Evolutionary conservation across 805 yeast species (phyloP), one percentile per base, ranked within the genome.

Genomic region (Saturnispora sanitii): DNA sequence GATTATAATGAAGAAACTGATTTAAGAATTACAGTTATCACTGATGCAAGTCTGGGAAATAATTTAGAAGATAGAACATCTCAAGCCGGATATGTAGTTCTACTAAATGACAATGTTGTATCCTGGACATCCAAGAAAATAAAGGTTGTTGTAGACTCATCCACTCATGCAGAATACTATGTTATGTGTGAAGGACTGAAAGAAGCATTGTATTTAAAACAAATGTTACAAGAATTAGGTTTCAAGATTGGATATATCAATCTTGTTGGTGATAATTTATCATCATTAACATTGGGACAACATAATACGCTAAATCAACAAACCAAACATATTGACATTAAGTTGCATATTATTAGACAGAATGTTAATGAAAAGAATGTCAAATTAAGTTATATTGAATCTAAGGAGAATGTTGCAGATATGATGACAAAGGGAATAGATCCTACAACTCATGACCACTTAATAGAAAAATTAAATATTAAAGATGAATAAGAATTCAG

Each of bases 271-370:
- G 27, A 30, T 19, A 30, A 23, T 26, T 18, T 19, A 13, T 8
- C 33, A 15, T 23, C 38, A 9, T 20, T 43, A 9, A 28, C 19
- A n/a, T 21, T 43, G 13, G 22, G 32, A 17, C 6, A 16, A 4
- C 42, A 38, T 19, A 36, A 33, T 4, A 16, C 38, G n/a, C 29
- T 21, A 21, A 38, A 39, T 30, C 33, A 33, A 26, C 13, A 20
- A 9, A 38, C 43, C 4, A 43, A 39, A 33, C 43, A 39, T 18
- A 31, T 40, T 30, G 46, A 40, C 27, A 33, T 34, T 12, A 38
- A 17, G 28, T 25, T 35, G 23, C 43, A 40, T n/a, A 34, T 25
- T 7, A 13, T 43, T 3, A 38, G 45, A 36, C 23, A 39, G 2
- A 9, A 12, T 7, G 9, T 39, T 12, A 13, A 21, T 17, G 12